phyloP scores from a whole-genome alignment of 148 eudicot species.

The Dianthus caryophyllus region DNA sequence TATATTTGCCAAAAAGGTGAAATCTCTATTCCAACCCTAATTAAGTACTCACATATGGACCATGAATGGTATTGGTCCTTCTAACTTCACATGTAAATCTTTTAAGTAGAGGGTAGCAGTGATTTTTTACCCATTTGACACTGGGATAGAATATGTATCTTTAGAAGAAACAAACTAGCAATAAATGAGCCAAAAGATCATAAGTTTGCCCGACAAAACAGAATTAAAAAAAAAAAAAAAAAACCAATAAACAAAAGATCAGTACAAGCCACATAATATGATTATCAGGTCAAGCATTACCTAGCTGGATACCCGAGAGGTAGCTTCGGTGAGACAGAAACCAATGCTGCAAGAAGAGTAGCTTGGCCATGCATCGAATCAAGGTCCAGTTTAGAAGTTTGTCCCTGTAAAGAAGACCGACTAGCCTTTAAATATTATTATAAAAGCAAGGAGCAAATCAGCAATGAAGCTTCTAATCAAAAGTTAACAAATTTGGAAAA shows the following conservation, averaged over 20 bases:
- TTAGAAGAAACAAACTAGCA: background rate
- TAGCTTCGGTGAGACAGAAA: conserved; percentile 72
- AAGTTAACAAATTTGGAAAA: background rate
- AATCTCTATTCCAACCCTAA: too few species aligned
- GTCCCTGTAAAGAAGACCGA: conserved; percentile 47
- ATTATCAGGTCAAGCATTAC: conserved; percentile 34
- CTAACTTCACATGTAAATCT: too few species aligned
- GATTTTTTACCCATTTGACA: background rate
- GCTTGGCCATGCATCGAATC: conserved; percentile 93
- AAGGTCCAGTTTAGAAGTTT: conserved; percentile 62
- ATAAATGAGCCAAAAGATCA: background rate
- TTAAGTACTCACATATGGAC: too few species aligned
- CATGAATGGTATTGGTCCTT: too few species aligned
- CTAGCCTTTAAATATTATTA: background rate
- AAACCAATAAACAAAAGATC: conserved; percentile 6
- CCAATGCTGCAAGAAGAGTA: conserved; percentile 76
- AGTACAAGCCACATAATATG: conserved; percentile 1
- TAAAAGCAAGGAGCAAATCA: background rate
- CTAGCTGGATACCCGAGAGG: conserved; percentile 97
- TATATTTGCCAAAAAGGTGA: too few species aligned
- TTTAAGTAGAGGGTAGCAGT: too few species aligned
- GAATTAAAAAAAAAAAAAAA: conserved; percentile 4
- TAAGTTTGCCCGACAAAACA: background rate
- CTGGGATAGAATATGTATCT: conserved; percentile 9
- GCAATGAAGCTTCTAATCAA: background rate